Base-by-base conservation (phyloP, 352 stramenopile genomes). In the Nothophytophthora sp. region DNA sequence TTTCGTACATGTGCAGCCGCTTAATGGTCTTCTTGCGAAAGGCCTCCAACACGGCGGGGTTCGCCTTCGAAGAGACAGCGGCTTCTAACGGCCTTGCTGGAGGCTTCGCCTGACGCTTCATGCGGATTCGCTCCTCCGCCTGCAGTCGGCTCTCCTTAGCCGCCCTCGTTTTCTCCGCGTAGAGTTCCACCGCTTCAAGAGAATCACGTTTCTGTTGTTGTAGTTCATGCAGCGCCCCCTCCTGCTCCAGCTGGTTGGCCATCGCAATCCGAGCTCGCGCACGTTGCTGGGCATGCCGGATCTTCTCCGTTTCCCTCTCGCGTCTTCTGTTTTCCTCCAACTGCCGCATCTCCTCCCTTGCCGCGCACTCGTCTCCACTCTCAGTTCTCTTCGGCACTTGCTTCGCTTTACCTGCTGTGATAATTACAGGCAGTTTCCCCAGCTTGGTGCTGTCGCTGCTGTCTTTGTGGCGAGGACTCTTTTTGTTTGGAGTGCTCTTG, bases 261-360 rank as follows among this genome's bases (percentile, higher is more conserved):
- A 73, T 68, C 0, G 59, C 54, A 13, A 89, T 50, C 16, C 81
- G 53, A 0, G 77, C 77, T 5, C 67, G 63, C 13, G 77, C 78
- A 13, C 78, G 71, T 37, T 89, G 75, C 39, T 85, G 77, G 1
- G 77, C 77, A 7, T 89, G 78, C 0, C 73, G 72, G 22, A 86
- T 68, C 37, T 65, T 77, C 42, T 83, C 64, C 1, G 49, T 19
- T 16, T 73, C 63, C 1, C 57, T 49, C 36, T 75, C 42, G 2
- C 41, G 32, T 12, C 20, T 52, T 29, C 56, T 73, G 15, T 52
- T 63, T 50, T 72, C 64, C 19, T 74, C 61, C 2, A 61, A 68
- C 40, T 36, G 36, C n/a, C 43, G 22, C 12, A 16, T 27, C 23
- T 29, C 7, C 6, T 59, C 36, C 15, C 43, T 34, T 44, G 27